phyloP scores from a whole-genome alignment of 2,329 filamentous ascomycete species.

The Clarireedia monteithiana region DNA sequence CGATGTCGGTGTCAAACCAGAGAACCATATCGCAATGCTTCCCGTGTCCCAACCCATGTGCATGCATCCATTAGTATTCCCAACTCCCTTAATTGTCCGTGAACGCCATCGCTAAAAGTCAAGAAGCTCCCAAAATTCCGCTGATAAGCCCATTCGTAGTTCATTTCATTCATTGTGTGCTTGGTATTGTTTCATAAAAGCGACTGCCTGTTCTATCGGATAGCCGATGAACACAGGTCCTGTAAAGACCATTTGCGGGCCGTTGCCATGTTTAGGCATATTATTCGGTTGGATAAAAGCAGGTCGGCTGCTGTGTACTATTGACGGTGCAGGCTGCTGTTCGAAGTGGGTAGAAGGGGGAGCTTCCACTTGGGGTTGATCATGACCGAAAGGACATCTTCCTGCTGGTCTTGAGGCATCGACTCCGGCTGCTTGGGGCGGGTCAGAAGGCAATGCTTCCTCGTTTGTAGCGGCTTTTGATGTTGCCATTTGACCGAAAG shows the following conservation, averaged over 20 bases:
- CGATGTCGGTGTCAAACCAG: too few relatives aligned
- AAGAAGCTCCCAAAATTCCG: too few relatives aligned
- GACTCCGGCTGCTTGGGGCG: background rate
- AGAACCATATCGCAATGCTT: too few relatives aligned
- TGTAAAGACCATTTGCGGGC: constrained; percentile 75
- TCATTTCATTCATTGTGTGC: constrained; percentile 15
- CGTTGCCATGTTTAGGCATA: constrained; percentile 16
- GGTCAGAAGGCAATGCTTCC: background rate
- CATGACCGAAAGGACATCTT: constrained; percentile 46
- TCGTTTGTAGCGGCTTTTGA: background rate
- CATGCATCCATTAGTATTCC: too few relatives aligned
- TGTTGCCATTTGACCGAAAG: constrained; percentile 33
- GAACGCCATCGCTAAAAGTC: too few relatives aligned
- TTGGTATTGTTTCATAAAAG: constrained; percentile 52
- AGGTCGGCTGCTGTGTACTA: constrained; percentile 34
- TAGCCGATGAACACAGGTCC: constrained; percentile 94
- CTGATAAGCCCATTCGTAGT: too few relatives aligned
- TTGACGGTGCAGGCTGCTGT: constrained; percentile 16
- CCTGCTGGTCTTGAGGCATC: constrained; percentile 20
- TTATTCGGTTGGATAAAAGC: constrained; percentile 43
- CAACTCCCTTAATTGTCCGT: too few relatives aligned
- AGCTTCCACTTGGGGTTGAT: constrained; percentile 10
- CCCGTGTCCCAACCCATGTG: too few relatives aligned
- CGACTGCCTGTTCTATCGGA: constrained; percentile 71
- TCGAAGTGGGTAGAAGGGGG: constrained; percentile 1